Base-by-base conservation (phyloP, 176 grass and related monocot genomes). In the Cenchrus fungigraminus region DNA sequence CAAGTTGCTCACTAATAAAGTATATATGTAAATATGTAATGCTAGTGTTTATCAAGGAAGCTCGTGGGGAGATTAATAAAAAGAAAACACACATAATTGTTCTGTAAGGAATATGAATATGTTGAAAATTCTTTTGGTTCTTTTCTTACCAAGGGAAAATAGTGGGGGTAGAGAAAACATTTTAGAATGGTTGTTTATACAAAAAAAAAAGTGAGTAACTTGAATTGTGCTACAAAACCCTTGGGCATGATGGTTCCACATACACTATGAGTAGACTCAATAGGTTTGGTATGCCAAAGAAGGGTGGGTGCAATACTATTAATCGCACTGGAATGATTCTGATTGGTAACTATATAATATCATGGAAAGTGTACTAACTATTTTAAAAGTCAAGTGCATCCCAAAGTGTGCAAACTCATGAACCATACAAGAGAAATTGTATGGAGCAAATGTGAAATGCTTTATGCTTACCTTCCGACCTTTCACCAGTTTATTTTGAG, bases 401-500 rank as follows among this genome's bases (percentile, higher is more conserved):
- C 29, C 53, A 49, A 85, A 45, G 22, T 78, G 22, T 22, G 68
- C 20, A 66, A 55, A 56, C 59, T 70, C 28, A 22, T 78, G 47
- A 45, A 65, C 10, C 14, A 3, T 62, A 52, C 73, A 44, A 64
- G 31, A 77, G 8, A 63, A 57, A 76, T 20, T 45, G 9, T 13
- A 79, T 55, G 25, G 14, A 46, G 66, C 45, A 42, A 51, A 8
- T 28, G 17, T 22, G 20, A 66, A 54, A 43, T 56, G 17, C 17
- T 32, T 40, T 68, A 55, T 7, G 32, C 64, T 68, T 92, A 96
- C 97, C 97, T 94, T 99, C 82, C 97, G 90, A 82, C 25, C 72
- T 91, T 94, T 99, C 78, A 92, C 71, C 43, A 94, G 62, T 72
- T 94, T 99, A 83, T 99, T 99, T 87, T 99, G 86, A 47, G 91